phyloP scores from a whole-genome alignment of 331 rosid species.

The Quercus tomentella region DNA sequence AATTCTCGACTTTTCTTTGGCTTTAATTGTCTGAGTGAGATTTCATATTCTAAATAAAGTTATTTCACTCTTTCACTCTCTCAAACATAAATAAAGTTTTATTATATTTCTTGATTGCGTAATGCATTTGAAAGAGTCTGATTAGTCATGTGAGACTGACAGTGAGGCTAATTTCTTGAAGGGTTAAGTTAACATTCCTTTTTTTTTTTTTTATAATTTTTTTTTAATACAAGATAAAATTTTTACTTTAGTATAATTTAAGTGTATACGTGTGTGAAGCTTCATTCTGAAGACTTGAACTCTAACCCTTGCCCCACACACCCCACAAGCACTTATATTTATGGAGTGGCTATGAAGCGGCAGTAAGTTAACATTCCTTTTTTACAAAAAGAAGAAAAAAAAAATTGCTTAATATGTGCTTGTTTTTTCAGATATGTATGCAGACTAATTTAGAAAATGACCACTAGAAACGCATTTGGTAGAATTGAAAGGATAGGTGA shows the following conservation, averaged over 20 bases:
- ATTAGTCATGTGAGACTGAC: constrained; percentile 32
- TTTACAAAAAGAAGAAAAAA: no score
- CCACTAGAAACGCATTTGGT: not conserved
- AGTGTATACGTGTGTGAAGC: accelerated
- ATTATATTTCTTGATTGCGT: constrained; percentile 21
- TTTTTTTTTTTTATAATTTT: not conserved
- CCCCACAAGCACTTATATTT: accelerated
- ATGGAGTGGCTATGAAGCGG: accelerated
- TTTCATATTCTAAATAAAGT: constrained; percentile 27
- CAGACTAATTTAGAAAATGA: not conserved
- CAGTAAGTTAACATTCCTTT: no score
- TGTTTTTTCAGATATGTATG: not conserved
- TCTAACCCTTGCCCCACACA: accelerated
- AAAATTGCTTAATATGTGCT: no score
- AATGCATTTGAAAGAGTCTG: constrained; percentile 30
- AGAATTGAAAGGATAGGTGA: no score
- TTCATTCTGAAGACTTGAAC: accelerated
- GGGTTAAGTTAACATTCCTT: no score
- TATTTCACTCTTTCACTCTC: constrained; percentile 14
- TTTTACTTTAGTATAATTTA: accelerated
- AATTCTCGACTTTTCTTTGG: not conserved
- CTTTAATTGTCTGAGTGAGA: constrained; percentile 24
- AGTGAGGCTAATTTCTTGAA: not conserved
- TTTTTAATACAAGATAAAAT: no score
- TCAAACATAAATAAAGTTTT: not conserved